phyloP scores from a whole-genome alignment of 169 alveolate genomes.

The Plasmodium knowlesi region DNA sequence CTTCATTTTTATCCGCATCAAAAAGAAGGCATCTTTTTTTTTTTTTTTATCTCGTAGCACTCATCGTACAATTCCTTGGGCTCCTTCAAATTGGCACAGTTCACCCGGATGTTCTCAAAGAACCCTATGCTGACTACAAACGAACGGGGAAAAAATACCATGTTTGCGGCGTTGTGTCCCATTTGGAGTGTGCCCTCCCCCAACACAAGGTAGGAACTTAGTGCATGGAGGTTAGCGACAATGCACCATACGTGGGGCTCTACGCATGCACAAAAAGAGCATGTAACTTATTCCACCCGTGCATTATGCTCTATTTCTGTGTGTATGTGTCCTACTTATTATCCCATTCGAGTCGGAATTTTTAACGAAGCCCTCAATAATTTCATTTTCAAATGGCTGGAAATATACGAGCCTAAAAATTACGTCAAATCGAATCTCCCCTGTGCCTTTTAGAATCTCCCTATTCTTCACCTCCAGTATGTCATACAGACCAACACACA shows the following conservation, averaged over 20 bases:
- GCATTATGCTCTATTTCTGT: background rate
- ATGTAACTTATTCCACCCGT: background rate
- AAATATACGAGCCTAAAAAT: constrained; percentile 56
- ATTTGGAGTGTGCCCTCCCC: background rate
- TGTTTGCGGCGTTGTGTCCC: background rate
- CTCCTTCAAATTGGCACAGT: constrained; percentile 46
- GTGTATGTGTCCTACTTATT: constrained; percentile 16
- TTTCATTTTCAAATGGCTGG: constrained; percentile 65
- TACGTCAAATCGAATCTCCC: constrained; percentile 41
- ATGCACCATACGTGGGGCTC: background rate
- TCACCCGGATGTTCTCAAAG: constrained; percentile 58
- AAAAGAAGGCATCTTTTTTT: background rate
- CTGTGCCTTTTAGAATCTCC: constrained; percentile 44
- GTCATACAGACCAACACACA: constrained; percentile 62
- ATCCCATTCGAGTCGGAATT: constrained; percentile 58
- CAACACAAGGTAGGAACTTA: background rate
- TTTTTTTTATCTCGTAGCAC: background rate
- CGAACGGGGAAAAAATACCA: background rate
- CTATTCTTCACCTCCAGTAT: constrained; percentile 52
- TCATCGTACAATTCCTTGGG: constrained; percentile 59
- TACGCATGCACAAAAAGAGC: background rate
- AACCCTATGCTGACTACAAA: constrained; percentile 51
- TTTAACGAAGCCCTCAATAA: constrained; percentile 63
- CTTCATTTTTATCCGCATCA: background rate
- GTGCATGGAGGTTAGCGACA: background rate